Evolutionary conservation across 2,329 filamentous ascomycete species (phyloP).

Genomic region (Aspergillus sp.): DNA sequence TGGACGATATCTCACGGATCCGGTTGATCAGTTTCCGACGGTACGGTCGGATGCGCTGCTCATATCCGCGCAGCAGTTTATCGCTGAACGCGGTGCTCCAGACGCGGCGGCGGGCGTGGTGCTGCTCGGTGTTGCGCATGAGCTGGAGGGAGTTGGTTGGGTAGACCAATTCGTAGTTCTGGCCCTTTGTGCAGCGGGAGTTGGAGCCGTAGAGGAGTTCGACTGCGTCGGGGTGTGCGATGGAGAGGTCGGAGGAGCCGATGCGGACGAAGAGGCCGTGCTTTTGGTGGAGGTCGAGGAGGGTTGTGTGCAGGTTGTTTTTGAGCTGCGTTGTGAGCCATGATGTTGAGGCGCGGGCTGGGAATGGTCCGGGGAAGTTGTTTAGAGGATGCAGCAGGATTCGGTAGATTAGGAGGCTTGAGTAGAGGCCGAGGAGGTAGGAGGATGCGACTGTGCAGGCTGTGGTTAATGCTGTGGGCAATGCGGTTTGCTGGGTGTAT

Average conservation of each 20-base stretch:
- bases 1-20: constrained; percentile 23
- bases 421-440: constrained; percentile 13
- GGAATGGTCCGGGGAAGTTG: constrained; percentile 26
- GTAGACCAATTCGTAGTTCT: constrained; percentile 41
- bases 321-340: constrained; percentile 14
- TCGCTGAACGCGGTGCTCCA: constrained; percentile 46
- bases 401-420: constrained; percentile 13
- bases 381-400: constrained; percentile 15
- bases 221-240: constrained; percentile 37
- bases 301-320: constrained; percentile 6
- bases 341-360: constrained; percentile 32
- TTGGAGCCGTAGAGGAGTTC: constrained; percentile 39
- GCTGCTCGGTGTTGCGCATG: constrained; percentile 35
- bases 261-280: constrained; percentile 39
- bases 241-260: constrained; percentile 37
- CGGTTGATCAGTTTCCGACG: constrained; percentile 35
- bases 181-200: constrained; percentile 41
- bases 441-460: background rate
- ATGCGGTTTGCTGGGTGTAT: background rate
- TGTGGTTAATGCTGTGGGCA: background rate
- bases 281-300: constrained; percentile 31
- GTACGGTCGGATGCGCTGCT: constrained; percentile 36
- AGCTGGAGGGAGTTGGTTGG: constrained; percentile 41
- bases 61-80: constrained; percentile 43
- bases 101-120: constrained; percentile 41